Evolutionary conservation across 2,329 filamentous ascomycete genomes (phyloP).

Genomic region (Myriangium duriaei): DNA sequence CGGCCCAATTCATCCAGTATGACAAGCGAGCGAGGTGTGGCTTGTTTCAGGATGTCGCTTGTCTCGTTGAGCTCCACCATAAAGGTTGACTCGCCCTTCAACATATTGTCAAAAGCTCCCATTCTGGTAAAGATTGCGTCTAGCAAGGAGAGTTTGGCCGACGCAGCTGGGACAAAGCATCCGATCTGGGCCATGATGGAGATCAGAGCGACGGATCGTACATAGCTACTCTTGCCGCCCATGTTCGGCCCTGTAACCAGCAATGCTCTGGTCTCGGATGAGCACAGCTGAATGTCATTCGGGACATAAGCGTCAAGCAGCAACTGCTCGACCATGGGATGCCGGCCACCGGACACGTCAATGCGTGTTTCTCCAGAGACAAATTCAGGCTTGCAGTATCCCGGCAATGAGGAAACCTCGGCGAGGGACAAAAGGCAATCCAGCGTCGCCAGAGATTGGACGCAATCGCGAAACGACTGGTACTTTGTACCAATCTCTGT

Average conservation of each 20-base stretch:
- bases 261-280: constrained; percentile 55
- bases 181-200: constrained; percentile 90
- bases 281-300: constrained; percentile 66
- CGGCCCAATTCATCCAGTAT: constrained; percentile 91
- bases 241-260: constrained; percentile 96
- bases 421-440: constrained; percentile 85
- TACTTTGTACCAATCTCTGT: constrained; percentile 69
- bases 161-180: constrained; percentile 75
- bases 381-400: constrained; percentile 69
- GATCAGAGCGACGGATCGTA: constrained; percentile 82
- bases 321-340: constrained; percentile 91
- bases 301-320: constrained; percentile 81
- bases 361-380: constrained; percentile 51
- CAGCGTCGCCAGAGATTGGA: constrained; percentile 72
- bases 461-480: constrained; percentile 75
- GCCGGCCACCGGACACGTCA: constrained; percentile 60
- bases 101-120: constrained; percentile 91
- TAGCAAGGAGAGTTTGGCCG: constrained; percentile 63
- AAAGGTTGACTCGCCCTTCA: constrained; percentile 88
- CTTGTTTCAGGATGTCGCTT: constrained; percentile 76
- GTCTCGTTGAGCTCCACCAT: constrained; percentile 97
- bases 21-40: constrained; percentile 71
- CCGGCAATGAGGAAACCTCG: constrained; percentile 70
- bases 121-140: constrained; percentile 93
- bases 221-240: constrained; percentile 97